Base-by-base conservation (phyloP, 2,329 filamentous ascomycete genomes). In the Colletotrichum theobromicola region DNA sequence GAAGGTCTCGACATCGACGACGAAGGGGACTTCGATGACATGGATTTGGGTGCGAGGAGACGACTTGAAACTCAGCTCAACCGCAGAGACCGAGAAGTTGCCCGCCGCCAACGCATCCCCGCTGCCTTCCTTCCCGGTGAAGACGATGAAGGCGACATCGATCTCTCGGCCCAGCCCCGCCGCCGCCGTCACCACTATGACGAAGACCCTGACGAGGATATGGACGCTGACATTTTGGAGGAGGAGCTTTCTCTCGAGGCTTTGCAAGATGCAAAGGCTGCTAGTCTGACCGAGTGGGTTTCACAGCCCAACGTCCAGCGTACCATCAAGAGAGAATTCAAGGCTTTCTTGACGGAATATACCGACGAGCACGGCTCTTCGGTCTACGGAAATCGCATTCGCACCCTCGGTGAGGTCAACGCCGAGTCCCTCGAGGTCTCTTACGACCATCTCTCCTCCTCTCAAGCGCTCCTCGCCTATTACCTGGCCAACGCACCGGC, bases 261-360 rank as follows among this genome's bases (percentile, higher is more conserved):
- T 15, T 88, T 99, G 55, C 92, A 94, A 76, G 97, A 99, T 82
- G 93, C 98, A 77, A 99, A 99, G 83, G 95, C 97, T 21, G 91
- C 95, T 21, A 98, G 94, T 78, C 88, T 99, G 81, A 97, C 95
- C 0, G 97, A 99, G 77, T 99, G 97, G 97, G 94, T 99, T 55
- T 93, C 95, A 16, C 93, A 96, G 79, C 94, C 95, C 4, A 92
- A 95, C 16, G 97, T 99, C 15, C 95, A 98, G 84, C 92, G 95
- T 78, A 97, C 96, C 2, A 97, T 99, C 84, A 96, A 95, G 82
- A 92, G 96, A 80, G 97, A 99, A 84, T 99, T 99, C 91, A 98
- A 98, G 84, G 94, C 94, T 4, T 99, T 99, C 87, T 87, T 99
- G 80, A 98, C 97, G 13, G 96, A 98, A 79, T 98, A 97, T 83